Evolutionary conservation across 345 rosid species (phyloP).

Genomic region (Camelina neglecta): DNA sequence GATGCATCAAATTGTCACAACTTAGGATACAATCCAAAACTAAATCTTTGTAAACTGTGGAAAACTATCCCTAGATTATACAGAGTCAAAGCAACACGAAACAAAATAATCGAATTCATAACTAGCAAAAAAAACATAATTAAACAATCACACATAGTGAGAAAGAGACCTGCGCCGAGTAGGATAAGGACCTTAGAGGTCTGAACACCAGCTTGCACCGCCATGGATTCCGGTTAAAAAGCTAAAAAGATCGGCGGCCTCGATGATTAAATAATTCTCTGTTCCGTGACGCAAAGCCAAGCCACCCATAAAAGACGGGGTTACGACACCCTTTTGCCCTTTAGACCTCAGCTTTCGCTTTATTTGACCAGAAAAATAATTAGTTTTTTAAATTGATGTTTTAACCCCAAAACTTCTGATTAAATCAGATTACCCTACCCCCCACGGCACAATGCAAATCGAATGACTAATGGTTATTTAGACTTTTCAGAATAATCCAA

Average conservation of each 20-base stretch:
- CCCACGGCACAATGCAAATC: background rate
- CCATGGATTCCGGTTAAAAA: conserved; percentile 55
- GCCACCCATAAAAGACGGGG: conserved; percentile 32
- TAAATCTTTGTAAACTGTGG: background rate
- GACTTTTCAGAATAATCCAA: background rate
- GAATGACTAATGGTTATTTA: conserved; percentile 25
- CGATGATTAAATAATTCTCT: conserved; percentile 36
- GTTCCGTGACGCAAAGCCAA: conserved; percentile 36
- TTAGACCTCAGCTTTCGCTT: conserved; percentile 32
- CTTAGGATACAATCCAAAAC: background rate
- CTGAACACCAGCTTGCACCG: conserved; percentile 83
- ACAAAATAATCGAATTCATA: conserved; percentile 8
- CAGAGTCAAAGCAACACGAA: conserved; percentile 29
- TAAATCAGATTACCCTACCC: background rate
- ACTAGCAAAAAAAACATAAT: background rate
- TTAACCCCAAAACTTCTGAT: conserved; percentile 22
- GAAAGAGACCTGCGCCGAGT: conserved; percentile 75
- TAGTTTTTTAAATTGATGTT: background rate
- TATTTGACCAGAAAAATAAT: background rate
- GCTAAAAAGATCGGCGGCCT: conserved; percentile 14
- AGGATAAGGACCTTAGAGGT: conserved; percentile 82
- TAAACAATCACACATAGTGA: background rate
- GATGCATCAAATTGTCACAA: conserved; percentile 1
- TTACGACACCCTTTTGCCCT: conserved; percentile 33
- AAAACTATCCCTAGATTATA: background rate